Percentiles rank a stretch among this genome's conserved stretches.
These are phyloP conservation scores for Lepiota brunneoincarnata DNA, from an alignment of 768 basidiomycete genomes.

Conservation along the genomic window DNA sequence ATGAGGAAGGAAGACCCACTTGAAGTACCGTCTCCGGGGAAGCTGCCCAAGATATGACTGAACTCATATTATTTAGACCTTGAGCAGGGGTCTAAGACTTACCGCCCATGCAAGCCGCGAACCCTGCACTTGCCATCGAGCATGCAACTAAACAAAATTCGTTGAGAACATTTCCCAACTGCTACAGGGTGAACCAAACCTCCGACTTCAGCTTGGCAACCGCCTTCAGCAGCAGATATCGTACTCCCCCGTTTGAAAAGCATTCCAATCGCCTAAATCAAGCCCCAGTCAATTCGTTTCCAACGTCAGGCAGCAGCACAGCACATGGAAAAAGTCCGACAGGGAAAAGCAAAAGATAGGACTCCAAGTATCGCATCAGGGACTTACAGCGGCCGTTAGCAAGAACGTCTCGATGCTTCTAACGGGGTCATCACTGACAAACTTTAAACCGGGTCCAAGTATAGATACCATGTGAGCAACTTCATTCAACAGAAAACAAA, in stretches of 20 bases:
- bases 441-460: constrained; percentile 36
- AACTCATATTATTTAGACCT: background rate
- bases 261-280: constrained; percentile 81
- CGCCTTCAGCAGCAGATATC: constrained; percentile 94
- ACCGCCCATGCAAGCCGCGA: constrained; percentile 94
- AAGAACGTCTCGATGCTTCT: constrained; percentile 88
- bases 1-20: constrained; percentile 30
- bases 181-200: constrained; percentile 37
- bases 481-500: background rate
- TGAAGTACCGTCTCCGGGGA: constrained; percentile 81
- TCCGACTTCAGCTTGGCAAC: constrained; percentile 94
- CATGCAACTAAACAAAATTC: constrained; percentile 63
- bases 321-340: constrained; percentile 2
- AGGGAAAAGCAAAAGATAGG: background rate
- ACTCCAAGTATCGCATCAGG: background rate
- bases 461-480: constrained; percentile 4
- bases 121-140: constrained; percentile 93
- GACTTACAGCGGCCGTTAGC: constrained; percentile 77
- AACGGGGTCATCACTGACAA: constrained; percentile 88
- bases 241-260: constrained; percentile 96
- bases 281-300: constrained; percentile 1
- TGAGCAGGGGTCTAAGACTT: constrained; percentile 20
- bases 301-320: background rate
- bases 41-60: constrained; percentile 34
- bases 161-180: too few relatives aligned